Base-by-base conservation (phyloP, 306 rosid genomes). In the Abrus pulchellus region DNA sequence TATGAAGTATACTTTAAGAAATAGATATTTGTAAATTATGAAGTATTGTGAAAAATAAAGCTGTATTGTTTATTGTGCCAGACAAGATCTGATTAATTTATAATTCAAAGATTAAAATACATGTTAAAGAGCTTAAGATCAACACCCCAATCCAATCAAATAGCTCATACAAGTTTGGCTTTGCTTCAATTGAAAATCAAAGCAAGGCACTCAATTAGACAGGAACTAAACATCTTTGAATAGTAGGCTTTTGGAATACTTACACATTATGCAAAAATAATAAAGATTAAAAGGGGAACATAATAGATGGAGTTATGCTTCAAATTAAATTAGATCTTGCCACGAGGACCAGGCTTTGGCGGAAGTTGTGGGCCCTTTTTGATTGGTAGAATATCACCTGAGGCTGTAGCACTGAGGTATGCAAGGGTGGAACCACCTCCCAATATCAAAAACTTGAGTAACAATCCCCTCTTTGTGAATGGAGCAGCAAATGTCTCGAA, bases 331-430 rank as follows among this genome's bases (percentile, higher is more conserved):
- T 87, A 95, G 92, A 95, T 82, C 90, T 92, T 95, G 93, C 88
- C 99, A 75, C 99, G 98, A 0, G 99, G 99, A 13, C 99, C 99
- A 1, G 64, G 89, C 89, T 88, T 75, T 11, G 99, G 98, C 61
- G 99, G 99, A 38, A 90, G 99, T 86, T 93, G 98, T 68, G 99
- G 99, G 40, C 98, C 99, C 87, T 90, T 95, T 93, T 90, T 88
- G 87, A 95, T 93, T 14, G 99, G 99, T 30, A 95, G 89, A 80
- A 93, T 33, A 68, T 95, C 99, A 68, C 79, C 94, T 0, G 97
- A 68, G 54, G 98, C 93, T 2, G 98, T 95, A 81, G 98, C 86
- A 68, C 98, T 91, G 77, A 70, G 68, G 89, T 91, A 95, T 67
- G 90, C 96, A n/a, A 95, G 85, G 66, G 99, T 74, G 69, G 96